Evolutionary conservation across 768 basidiomycete genomes (phyloP).

Genomic region (Suillus cothurnatus): DNA sequence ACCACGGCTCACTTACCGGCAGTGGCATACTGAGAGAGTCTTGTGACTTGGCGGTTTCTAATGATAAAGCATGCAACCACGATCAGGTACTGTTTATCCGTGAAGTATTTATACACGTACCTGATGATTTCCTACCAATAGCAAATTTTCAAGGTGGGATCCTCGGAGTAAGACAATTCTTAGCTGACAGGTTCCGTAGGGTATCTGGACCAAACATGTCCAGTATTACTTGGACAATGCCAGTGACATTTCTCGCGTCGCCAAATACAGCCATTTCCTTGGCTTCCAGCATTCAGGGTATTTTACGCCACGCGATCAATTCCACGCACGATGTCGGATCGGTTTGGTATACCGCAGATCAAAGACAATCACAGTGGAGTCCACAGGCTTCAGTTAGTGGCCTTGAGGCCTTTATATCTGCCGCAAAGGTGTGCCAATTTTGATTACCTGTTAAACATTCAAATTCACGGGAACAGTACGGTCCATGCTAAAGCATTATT

Average conservation of each 20-base stretch:
- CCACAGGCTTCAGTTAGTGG: constrained; percentile 33
- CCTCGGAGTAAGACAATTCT: not conserved
- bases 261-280: constrained; percentile 41
- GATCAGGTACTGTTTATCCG: constrained; percentile 36
- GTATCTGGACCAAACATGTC: constrained; percentile 55
- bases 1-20: constrained; percentile 32
- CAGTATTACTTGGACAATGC: constrained; percentile 52
- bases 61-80: constrained; percentile 43
- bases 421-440: constrained; percentile 24
- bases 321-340: constrained; percentile 42
- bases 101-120: not conserved
- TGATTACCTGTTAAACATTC: constrained; percentile 8
- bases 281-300: constrained; percentile 43
- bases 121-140: not conserved
- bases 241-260: constrained; percentile 41
- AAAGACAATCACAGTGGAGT: constrained; percentile 31
- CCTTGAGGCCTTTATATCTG: constrained; percentile 31
- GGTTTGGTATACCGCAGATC: constrained; percentile 32
- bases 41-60: constrained; percentile 48
- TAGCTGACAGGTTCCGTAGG: constrained; percentile 21
- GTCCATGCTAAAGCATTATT: constrained; percentile 11
- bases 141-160: constrained; percentile 35
- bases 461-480: constrained; percentile 18
- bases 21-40: constrained; percentile 51
- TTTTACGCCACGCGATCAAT: constrained; percentile 40